Evolutionary conservation across 192 early-diverging fungal species (phyloP).

Genomic region (Phycomyces blakesleeanus): DNA sequence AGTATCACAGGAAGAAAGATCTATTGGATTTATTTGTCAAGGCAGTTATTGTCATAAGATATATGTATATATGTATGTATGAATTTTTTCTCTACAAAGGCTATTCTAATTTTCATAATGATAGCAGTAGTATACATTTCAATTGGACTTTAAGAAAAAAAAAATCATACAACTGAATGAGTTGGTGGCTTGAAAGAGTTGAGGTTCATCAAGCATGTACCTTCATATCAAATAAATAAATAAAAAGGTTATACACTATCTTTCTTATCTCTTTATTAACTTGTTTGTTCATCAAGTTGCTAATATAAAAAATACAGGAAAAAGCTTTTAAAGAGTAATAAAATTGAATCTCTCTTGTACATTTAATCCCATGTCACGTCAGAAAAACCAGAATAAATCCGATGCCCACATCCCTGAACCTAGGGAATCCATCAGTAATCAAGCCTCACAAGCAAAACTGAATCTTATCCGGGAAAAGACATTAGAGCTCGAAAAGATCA

Average conservation of each 20-base stretch:
- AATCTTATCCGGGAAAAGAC: neutral
- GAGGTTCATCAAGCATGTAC: too few species aligned
- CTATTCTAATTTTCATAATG: neutral
- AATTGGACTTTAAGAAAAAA: neutral
- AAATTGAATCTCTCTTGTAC: neutral
- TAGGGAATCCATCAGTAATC: neutral
- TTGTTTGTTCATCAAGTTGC: neutral
- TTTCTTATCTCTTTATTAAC: neutral
- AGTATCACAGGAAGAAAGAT: too few species aligned
- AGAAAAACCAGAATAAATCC: neutral
- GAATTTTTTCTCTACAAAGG: too few species aligned
- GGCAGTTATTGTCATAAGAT: too few species aligned
- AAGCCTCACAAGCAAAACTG: neutral
- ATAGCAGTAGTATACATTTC: neutral
- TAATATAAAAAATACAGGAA: neutral
- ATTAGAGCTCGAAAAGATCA: slow-evolving; percentile 6
- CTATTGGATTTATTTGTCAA: too few species aligned
- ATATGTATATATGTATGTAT: too few species aligned
- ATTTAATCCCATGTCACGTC: neutral
- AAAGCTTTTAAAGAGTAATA: neutral
- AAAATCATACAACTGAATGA: neutral
- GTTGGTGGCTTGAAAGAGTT: neutral
- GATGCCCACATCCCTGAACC: neutral
- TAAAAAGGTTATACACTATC: neutral
- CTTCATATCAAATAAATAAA: too few species aligned